Percentiles rank a stretch among this genome's conserved stretches.
Evolutionary conservation across 306 rosid genomes (phyloP).

Genomic region (Cajanus cajan): DNA sequence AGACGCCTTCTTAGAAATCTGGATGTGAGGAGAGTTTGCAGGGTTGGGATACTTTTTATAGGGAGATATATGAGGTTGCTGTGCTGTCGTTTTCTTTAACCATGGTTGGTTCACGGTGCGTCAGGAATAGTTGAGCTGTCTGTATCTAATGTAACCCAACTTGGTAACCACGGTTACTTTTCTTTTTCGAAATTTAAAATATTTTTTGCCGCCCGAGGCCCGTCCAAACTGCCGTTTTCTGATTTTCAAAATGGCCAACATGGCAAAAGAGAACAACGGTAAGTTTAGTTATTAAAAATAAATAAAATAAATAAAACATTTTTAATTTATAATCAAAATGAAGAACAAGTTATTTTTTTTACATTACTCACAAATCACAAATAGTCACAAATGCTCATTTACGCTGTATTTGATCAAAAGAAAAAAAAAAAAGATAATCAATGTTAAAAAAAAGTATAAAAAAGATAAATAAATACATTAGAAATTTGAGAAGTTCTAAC

Average conservation of each 20-base stretch:
- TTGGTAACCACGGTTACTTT: conserved; percentile 39
- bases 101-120: conserved; percentile 21
- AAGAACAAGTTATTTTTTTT: no score
- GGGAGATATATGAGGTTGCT: not conserved
- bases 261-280: not conserved
- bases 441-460: no score
- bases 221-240: not conserved
- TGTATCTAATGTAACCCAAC: conserved; percentile 8
- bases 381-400: no score
- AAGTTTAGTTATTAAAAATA: not conserved
- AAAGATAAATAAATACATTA: no score
- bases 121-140: conserved; percentile 27
- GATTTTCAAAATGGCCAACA: not conserved
- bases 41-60: conserved; percentile 26
- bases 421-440: no score
- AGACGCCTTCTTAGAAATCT: conserved; percentile 60
- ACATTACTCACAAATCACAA: no score
- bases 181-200: not conserved
- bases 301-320: no score
- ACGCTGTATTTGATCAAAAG: no score
- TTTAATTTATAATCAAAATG: no score
- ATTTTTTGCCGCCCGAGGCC: conserved; percentile 46
- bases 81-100: conserved; percentile 21
- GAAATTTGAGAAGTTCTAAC: no score
- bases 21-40: not conserved